Evolutionary conservation across 2,329 filamentous ascomycete genomes (phyloP).

Genomic region (Alternaria sp.): DNA sequence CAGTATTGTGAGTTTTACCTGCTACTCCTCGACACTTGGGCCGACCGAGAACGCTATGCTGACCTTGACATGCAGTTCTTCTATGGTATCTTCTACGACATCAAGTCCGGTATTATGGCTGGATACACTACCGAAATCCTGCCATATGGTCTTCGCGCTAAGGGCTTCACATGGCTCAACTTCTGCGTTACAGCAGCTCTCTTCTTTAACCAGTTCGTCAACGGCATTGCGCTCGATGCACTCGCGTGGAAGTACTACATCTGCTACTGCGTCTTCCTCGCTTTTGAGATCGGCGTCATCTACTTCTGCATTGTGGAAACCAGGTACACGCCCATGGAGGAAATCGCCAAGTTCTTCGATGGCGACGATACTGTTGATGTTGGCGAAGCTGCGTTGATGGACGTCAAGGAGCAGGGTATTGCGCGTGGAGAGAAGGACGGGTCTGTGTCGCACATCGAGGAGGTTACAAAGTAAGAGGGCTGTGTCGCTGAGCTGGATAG

Average conservation of each 20-base stretch:
- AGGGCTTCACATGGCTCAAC: conserved; percentile 12
- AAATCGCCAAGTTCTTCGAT: conserved; percentile 24
- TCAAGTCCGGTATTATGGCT: conserved; percentile 18
- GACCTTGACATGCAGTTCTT: conserved; percentile 7
- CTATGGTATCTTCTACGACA: conserved; percentile 17
- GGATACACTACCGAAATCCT: conserved; percentile 43
- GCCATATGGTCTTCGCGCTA: conserved; percentile 35
- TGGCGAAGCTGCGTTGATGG: conserved; percentile 15
- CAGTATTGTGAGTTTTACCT: conserved; percentile 3
- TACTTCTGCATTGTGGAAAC: conserved; percentile 27
- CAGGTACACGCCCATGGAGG: conserved; percentile 20
- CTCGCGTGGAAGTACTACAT: conserved; percentile 29
- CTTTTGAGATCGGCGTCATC: conserved; percentile 14
- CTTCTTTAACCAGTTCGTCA: conserved; percentile 22
- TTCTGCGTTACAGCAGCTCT: conserved; percentile 15
- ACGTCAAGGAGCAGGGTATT: conserved; percentile 19
- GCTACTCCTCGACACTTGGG: background rate
- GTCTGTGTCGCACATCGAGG: conserved; percentile 3
- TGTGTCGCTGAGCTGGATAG: background rate
- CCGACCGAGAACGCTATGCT: background rate
- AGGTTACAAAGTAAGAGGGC: background rate
- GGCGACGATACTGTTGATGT: conserved; percentile 20
- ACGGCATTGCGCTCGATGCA: conserved; percentile 24
- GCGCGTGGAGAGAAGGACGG: background rate
- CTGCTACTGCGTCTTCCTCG: conserved; percentile 25